Evolutionary conservation across 352 stramenopile genomes (phyloP), one percentile per base, ranked within the genome.

Genomic region (Phytophthora pinifolia): DNA sequence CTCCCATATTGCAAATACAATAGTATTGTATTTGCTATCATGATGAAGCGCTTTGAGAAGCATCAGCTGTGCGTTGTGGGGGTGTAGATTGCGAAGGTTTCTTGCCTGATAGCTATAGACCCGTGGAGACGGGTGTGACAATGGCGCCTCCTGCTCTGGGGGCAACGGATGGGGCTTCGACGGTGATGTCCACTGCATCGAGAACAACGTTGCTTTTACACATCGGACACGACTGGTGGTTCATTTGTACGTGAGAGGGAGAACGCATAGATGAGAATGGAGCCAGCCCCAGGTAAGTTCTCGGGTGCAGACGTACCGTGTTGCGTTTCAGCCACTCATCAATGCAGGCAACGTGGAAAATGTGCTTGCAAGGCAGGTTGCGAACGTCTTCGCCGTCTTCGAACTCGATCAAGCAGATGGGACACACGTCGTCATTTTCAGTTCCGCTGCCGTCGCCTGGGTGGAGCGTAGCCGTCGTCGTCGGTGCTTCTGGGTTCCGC

Each of bases 311-410:
- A 68, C 77, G 77, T 63, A 90, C 81, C 75, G 90, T 96, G 55
- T 90, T 89, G 43, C 83, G 74, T 43, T 77, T 67, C 44, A 97
- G 74, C 89, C 89, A 97, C 48, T 94, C 70, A 53, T 92, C 85
- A 45, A 97, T 88, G 62, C 89, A 97, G 3, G 86, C 66, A 0
- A 90, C 77, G 65, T 97, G 88, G 65, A 96, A 96, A 46, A 96
- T 74, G 59, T 97, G 89, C 31, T 80, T 79, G 66, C 89, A 97
- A 2, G 75, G 72, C 36, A 97, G 43, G 20, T 88, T 88, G 29
- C 79, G 77, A 33, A 90, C 70, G 18, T 90, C 79, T 49, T 90
- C 79, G 30, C 79, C 74, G 38, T 88, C 72, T 47, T 90, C 79
- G 46, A 90, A 90, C 25, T 88, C 79, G 25, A 90, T 82, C 68